These are phyloP conservation scores for Capsicum baccatum DNA, from an alignment of 257 asterid species.

Conservation along the genomic window DNA sequence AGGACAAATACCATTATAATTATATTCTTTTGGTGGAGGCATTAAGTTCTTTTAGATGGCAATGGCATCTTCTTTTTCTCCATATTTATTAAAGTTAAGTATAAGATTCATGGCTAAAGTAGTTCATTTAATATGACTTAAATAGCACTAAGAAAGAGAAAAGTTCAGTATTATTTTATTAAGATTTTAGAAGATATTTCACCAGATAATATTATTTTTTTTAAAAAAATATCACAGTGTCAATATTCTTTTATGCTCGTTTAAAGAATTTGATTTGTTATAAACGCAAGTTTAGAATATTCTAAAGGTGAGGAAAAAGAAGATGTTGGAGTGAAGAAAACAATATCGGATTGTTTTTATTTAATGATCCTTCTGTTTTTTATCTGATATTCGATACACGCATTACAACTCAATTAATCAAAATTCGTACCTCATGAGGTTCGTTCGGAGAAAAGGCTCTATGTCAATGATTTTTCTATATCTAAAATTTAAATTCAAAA, in stretches of 20 bases:
- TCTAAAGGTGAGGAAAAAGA: not conserved
- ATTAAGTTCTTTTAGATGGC: not conserved
- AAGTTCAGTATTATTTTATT: not conserved
- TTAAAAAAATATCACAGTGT: not conserved
- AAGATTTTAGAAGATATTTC: not conserved
- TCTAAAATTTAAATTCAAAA: too few relatives aligned
- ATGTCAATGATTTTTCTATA: too few relatives aligned
- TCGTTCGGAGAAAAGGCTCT: too few relatives aligned
- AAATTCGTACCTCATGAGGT: too few relatives aligned
- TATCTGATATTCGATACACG: too few relatives aligned
- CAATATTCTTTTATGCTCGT: not conserved
- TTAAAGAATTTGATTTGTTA: not conserved
- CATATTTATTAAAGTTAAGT: not conserved
- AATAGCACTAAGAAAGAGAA: not conserved
- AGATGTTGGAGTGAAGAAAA: not conserved
- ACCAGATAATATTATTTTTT: not conserved
- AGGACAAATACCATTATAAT: not conserved
- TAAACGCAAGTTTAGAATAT: not conserved
- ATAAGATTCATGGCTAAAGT: not conserved
- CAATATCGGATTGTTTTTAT: too few relatives aligned
- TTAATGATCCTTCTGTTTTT: too few relatives aligned
- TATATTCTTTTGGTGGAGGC: not conserved
- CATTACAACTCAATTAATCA: too few relatives aligned
- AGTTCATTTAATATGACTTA: not conserved
- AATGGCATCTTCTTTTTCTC: not conserved